phyloP scores from a whole-genome alignment of 257 asterid species.

The Nemophila menziesii region DNA sequence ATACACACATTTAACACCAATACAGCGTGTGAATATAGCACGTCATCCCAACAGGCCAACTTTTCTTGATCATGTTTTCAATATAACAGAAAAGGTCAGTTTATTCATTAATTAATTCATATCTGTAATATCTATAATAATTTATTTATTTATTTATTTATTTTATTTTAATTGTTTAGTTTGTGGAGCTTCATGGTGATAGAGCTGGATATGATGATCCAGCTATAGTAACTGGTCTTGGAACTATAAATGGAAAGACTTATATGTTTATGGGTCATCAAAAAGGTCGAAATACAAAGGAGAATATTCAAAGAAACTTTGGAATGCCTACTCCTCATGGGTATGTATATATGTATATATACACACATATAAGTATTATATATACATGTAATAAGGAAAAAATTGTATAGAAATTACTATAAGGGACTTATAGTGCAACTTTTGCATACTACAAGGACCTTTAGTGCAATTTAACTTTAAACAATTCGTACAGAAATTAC shows the following conservation, averaged over 20 bases:
- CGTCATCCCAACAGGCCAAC: conserved; percentile 88
- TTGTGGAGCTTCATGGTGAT: conserved; percentile 94
- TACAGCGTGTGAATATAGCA: conserved; percentile 78
- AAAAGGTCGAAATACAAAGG: conserved; percentile 86
- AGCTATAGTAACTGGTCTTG: conserved; percentile 80
- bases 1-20: conserved; percentile 64
- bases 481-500: no score
- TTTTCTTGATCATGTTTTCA: conserved; percentile 78
- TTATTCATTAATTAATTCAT: conserved; percentile 6
- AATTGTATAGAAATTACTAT: no score
- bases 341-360: conserved; percentile 24
- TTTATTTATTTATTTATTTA: neutral
- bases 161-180: conserved; percentile 25
- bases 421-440: no score
- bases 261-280: conserved; percentile 95
- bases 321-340: conserved; percentile 99
- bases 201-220: conserved; percentile 92
- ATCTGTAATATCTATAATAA: no score
- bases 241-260: conserved; percentile 65
- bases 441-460: no score
- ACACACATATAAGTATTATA: no score
- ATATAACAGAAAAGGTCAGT: conserved; percentile 71
- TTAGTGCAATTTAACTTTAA: no score
- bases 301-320: conserved; percentile 77
- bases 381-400: no score